Base-by-base conservation (phyloP, 1,284 basidiomycete species). In the Fistulina hepatica region DNA sequence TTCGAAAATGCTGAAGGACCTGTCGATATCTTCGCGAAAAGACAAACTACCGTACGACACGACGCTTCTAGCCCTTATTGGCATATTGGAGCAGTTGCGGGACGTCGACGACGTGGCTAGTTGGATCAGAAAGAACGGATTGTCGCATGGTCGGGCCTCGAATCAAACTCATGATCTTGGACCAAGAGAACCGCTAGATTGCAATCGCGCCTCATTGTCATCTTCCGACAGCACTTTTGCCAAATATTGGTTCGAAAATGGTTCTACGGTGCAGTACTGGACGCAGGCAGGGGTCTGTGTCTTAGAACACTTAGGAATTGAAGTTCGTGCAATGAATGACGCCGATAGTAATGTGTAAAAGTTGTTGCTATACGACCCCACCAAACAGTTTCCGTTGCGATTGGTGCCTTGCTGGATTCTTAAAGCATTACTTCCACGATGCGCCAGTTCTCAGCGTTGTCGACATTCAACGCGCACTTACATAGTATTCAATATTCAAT, bases 51-150 rank as follows among this genome's bases (percentile, higher is more conserved):
- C 25, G 15, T 15, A 6, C 46, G 76, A 78, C 47, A 52, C 58
- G 33, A 73, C 61, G 3, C 56, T 80, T 8, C 57, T 80, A 2
- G 73, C 72, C 0, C 63, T 79, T 37, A 58, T 79, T n/a, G 76
- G 77, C 21, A 59, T 80, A 11, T 59, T 80, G 6, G 69, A 75
- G 28, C 58, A 56, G 25, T 44, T 71, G 10, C 68, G 65, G 46
- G 22, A 44, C 10, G 61, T 76, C 53, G 57, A 54, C 33, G 73
- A 71, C 39, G 65, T 77, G 34, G 66, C 69, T 0, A 62, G 59
- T 2, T 79, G 76, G 76, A 64, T 77, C 17, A 13, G 28, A 4
- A 11, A 11, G 12, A 17, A 11, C 5, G 31, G 25, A 19, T 13
- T 16, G 28, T n/a, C n/a, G n/a, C n/a, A n/a, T n/a, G n/a, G n/a